Evolutionary conservation across 2,329 filamentous ascomycete genomes (phyloP).

Genomic region (Apiospora marii): DNA sequence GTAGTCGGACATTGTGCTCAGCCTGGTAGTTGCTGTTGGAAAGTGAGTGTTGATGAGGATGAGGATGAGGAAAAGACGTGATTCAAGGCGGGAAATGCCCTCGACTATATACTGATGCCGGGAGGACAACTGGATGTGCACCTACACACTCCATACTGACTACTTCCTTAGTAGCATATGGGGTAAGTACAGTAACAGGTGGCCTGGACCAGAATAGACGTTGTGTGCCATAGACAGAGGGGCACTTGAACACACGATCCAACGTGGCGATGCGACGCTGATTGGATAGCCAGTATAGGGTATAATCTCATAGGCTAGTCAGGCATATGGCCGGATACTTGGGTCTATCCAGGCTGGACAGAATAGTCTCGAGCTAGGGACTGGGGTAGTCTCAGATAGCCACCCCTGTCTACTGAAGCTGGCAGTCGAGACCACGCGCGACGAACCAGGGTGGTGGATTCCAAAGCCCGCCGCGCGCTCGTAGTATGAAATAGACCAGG

Average conservation of each 20-base stretch:
- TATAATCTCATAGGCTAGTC: conserved; percentile 18
- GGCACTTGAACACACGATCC: not conserved
- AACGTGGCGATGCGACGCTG: not conserved
- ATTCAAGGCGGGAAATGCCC: conserved; percentile 1
- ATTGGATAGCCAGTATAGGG: not conserved
- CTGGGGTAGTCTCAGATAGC: conserved; percentile 16
- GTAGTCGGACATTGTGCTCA: conserved; percentile 37
- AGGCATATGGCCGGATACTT: conserved; percentile 10
- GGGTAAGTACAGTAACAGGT: not conserved
- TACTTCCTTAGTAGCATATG: not conserved
- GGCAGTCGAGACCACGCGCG: conserved; percentile 4
- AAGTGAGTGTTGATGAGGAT: conserved; percentile 7
- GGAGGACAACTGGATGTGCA: not conserved
- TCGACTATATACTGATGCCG: conserved; percentile 20
- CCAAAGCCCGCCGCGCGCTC: not conserved
- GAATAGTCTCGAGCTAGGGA: not conserved
- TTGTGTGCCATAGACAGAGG: not conserved
- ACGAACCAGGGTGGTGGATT: not conserved
- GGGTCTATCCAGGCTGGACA: conserved; percentile 7
- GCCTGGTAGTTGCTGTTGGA: not conserved
- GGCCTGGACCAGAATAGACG: conserved; percentile 15
- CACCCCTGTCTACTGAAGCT: conserved; percentile 4
- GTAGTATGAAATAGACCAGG: not conserved
- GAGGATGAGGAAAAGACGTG: not conserved
- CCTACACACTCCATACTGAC: not conserved